phyloP scores from a whole-genome alignment of 2,329 filamentous ascomycete genomes.

The Tolypocladium guangdongense region DNA sequence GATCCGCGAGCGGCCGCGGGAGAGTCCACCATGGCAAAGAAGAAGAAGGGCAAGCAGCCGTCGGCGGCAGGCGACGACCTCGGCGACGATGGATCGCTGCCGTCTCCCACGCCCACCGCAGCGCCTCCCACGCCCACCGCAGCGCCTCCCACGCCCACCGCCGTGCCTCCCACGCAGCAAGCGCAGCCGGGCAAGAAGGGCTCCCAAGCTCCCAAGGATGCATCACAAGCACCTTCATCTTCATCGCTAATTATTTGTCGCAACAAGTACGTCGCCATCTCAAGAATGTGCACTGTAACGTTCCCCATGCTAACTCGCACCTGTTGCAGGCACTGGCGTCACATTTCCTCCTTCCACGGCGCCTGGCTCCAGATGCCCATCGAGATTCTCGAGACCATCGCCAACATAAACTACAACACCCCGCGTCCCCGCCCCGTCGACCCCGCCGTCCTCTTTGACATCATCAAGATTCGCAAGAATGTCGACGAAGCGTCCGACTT shows the following conservation, averaged over 20 bases:
- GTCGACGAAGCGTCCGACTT: constrained; percentile 74
- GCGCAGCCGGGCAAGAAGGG: constrained; percentile 1
- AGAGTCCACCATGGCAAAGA: constrained; percentile 30
- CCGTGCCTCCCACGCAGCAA: background rate
- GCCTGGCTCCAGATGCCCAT: constrained; percentile 72
- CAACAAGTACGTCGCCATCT: constrained; percentile 47
- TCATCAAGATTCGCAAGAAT: constrained; percentile 69
- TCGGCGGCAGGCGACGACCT: constrained; percentile 25
- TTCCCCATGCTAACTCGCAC: background rate
- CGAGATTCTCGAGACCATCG: constrained; percentile 68
- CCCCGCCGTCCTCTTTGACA: constrained; percentile 70
- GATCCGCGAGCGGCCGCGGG: background rate
- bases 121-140: background rate
- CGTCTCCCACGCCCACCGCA: background rate
- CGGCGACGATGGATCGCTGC: background rate
- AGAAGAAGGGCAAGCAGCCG: constrained; percentile 31
- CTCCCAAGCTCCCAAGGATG: constrained; percentile 4
- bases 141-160: no score
- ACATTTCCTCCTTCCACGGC: constrained; percentile 74
- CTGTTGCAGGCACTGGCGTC: constrained; percentile 61
- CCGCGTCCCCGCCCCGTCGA: constrained; percentile 68
- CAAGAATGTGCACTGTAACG: no score
- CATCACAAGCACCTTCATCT: constrained; percentile 2
- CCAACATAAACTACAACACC: constrained; percentile 69
- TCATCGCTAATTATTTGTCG: constrained; percentile 33